Percentiles rank a stretch among this genome's conserved stretches.
These are phyloP conservation scores for Camelina sativa DNA, from an alignment of 345 rosid genomes.

Conservation along the genomic window DNA sequence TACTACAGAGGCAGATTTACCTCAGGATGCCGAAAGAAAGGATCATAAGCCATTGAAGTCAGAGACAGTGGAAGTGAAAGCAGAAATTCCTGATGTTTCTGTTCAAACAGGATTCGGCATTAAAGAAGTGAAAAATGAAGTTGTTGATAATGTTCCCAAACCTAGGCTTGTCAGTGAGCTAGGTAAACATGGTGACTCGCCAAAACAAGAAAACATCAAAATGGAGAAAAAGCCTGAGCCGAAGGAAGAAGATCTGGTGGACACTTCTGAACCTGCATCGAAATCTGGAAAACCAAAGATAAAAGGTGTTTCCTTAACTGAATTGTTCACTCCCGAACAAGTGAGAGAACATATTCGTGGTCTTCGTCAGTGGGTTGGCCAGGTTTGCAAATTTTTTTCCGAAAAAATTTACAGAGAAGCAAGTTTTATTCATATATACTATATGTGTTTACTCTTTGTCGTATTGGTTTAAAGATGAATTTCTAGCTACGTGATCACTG, in stretches of 20 bases:
- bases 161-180: constrained; percentile 54
- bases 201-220: constrained; percentile 56
- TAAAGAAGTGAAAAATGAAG: constrained; percentile 57
- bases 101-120: constrained; percentile 57
- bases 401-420: constrained; percentile 11
- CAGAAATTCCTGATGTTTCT: constrained; percentile 55
- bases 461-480: constrained; percentile 20
- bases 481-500: constrained; percentile 15
- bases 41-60: constrained; percentile 59
- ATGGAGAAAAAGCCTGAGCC: constrained; percentile 60
- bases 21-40: constrained; percentile 56
- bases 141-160: constrained; percentile 52
- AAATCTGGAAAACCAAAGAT: constrained; percentile 95
- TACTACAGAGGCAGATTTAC: constrained; percentile 46
- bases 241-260: constrained; percentile 63
- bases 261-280: constrained; percentile 55
- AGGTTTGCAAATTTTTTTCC: constrained; percentile 56
- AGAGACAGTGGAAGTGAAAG: constrained; percentile 61
- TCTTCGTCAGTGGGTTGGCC: constrained; percentile 99
- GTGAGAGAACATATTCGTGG: constrained; percentile 92
- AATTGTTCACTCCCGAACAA: constrained; percentile 97
- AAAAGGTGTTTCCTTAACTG: constrained; percentile 94
- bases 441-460: neutral
- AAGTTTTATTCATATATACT: neutral
- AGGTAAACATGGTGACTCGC: constrained; percentile 42